Conservation (phyloP, 2,329 filamentous ascomycete species). For the Fusarium algeriense region DNA sequence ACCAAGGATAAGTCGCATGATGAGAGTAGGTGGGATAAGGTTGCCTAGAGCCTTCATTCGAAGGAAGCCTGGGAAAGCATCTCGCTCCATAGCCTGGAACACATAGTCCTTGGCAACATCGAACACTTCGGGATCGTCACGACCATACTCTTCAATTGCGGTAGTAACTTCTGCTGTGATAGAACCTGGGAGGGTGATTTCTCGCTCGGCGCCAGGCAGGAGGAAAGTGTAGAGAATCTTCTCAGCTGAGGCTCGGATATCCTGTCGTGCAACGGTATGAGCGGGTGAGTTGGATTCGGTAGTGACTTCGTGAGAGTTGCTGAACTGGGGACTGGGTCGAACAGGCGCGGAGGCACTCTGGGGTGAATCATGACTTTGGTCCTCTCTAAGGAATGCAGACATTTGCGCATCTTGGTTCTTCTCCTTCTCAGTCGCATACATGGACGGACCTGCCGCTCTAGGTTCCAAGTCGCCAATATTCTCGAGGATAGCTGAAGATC, state of each 20-base stretch:
- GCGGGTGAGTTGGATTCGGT: constrained; percentile 85
- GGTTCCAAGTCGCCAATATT: constrained; percentile 75
- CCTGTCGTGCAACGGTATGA: constrained; percentile 86
- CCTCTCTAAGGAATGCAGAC: constrained; percentile 86
- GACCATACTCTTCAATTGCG: constrained; percentile 88
- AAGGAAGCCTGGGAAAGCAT: constrained; percentile 98
- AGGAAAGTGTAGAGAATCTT: constrained; percentile 99
- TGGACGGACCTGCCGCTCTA: constrained; percentile 70
- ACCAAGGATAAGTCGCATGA: constrained; percentile 87
- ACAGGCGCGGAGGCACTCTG: constrained; percentile 61
- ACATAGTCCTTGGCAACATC: constrained; percentile 99
- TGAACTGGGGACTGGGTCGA: constrained; percentile 68
- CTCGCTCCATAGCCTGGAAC: constrained; percentile 99
- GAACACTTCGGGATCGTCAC: constrained; percentile 97
- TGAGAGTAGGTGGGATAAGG: constrained; percentile 88
- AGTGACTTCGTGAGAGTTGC: constrained; percentile 70
- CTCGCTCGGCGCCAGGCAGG: constrained; percentile 92
- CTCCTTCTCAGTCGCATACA: constrained; percentile 76
- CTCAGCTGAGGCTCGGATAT: constrained; percentile 93
- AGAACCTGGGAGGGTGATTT: constrained; percentile 90
- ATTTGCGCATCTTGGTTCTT: constrained; percentile 88
- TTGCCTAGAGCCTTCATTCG: constrained; percentile 96
- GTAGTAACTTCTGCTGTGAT: constrained; percentile 89
- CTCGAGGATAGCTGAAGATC: constrained; percentile 84
- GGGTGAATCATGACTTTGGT: constrained; percentile 68